Evolutionary conservation across 78 protist genomes (phyloP), one percentile per base, ranked within the genome.

Genomic region (Dictyostelium discoideum): DNA sequence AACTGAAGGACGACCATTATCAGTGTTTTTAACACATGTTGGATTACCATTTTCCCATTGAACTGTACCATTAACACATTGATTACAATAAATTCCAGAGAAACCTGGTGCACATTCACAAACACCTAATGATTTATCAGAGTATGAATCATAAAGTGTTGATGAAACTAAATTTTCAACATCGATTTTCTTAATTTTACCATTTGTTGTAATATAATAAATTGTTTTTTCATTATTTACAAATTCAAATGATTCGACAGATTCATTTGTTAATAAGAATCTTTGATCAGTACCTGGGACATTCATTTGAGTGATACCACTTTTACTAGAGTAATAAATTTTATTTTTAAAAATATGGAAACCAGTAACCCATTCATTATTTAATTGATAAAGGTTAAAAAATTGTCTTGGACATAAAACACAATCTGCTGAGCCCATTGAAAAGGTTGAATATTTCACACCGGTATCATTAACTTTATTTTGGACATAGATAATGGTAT

Each of bases 41-140:
- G 84, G 84, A 46, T 79, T 79, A 79, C 84, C 84, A 79, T 42
- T 44, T 18, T 24, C 18, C 54, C 63, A 39, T 3, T n/a, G 29
- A 42, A 44, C 20, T 8, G 26, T 37, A 9, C 63, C 84, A 42
- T 22, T 22, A 1, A 20, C 3, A 79, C 84, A 79, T 79, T 79
- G 26, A 44, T 46, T 79, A 44, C 84, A 79, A 44, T n/a, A 9
- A 3, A 16, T 11, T n/a, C 84, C 84, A n/a, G 84, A 39, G 44
- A 32, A 79, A 11, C 84, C 84, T 10, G n/a, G 32, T 22, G 60
- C 60, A 44, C 84, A 79, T 9, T 16, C 32, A 79, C 84, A 79
- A 3, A 14, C 16, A 79, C 84, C 84, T n/a, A 44, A 20, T 3
- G 54, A n/a, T n/a, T 79, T 79, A 3, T 24, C 37, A 44, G 32